phyloP scores from a whole-genome alignment of 192 early-diverging fungal genomes.

The Cladochytrium replicatum region DNA sequence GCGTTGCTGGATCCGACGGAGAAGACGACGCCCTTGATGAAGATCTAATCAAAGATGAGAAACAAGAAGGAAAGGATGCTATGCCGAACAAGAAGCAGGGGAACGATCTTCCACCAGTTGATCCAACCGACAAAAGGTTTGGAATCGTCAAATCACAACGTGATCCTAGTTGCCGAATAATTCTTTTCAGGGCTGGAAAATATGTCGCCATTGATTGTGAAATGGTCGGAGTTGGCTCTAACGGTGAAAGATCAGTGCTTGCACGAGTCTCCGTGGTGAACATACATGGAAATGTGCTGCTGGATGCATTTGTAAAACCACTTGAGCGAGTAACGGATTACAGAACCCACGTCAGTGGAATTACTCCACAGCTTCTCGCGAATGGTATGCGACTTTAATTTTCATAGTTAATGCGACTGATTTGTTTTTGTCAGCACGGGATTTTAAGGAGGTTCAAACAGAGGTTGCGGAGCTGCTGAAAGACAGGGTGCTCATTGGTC shows the following conservation, averaged over 20 bases:
- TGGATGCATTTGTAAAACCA: slow-evolving; percentile 81
- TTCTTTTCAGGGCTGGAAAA: slow-evolving; percentile 64
- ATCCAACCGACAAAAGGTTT: too few relatives aligned
- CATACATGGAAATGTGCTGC: slow-evolving; percentile 73
- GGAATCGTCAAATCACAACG: too few relatives aligned
- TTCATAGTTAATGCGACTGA: slow-evolving; percentile 2
- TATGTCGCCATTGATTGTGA: slow-evolving; percentile 97
- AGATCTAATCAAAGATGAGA: too few relatives aligned
- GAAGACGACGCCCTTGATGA: too few relatives aligned
- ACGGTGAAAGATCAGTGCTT: slow-evolving; percentile 71
- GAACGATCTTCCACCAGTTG: too few relatives aligned
- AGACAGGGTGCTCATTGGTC: slow-evolving; percentile 82
- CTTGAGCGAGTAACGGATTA: slow-evolving; percentile 83
- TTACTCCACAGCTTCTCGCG: slow-evolving; percentile 64
- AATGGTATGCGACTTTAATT: slow-evolving; percentile 18
- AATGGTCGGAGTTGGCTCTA: slow-evolving; percentile 92
- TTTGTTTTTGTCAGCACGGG: slow-evolving; percentile 31
- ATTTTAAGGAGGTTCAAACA: slow-evolving; percentile 72
- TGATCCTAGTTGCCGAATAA: too few relatives aligned
- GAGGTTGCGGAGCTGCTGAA: slow-evolving; percentile 72
- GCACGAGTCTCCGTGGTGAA: slow-evolving; percentile 92
- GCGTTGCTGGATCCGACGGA: too few relatives aligned
- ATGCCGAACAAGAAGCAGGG: too few relatives aligned
- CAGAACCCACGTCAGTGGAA: slow-evolving; percentile 84
- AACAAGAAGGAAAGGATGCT: too few relatives aligned